Base-by-base conservation (phyloP, 345 rosid genomes). In the Citrus sinensis region DNA sequence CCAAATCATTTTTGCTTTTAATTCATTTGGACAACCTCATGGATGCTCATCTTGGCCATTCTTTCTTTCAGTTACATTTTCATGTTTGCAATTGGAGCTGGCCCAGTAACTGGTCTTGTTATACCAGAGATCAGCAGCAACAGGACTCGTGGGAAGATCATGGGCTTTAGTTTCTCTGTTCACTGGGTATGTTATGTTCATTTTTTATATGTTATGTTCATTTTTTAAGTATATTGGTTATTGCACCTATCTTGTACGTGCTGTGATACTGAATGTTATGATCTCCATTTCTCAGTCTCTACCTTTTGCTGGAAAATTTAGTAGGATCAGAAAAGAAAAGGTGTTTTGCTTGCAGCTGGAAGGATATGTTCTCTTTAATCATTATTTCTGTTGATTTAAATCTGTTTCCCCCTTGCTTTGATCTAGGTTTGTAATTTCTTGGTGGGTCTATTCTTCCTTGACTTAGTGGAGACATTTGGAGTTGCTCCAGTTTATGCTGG, bases 401-500 rank as follows among this genome's bases (percentile, higher is more conserved):
- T 58, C 4, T 55, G 9, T 40, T 9, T 35, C 30, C 24, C 20
- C 2, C 6, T 13, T 34, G 35, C 73, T 70, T 76, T 77, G 58
- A 40, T 84, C 46, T 82, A 93, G 95, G 90, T 89, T 32, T 93
- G 94, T 76, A 93, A 90, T 78, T 91, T 93, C 87, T 76, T 93
- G 87, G 92, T 91, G 80, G 97, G 97, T 39, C 85, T 93, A 6
- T 90, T 90, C 83, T 90, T 93, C 85, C 90, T 91, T 5, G 89
- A 93, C 83, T 67, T 89, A 67, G 83, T 85, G 60, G 87, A 93
- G 86, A 89, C 71, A 8, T 83, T 79, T 51, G 97, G 94, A 76
- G 87, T 91, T 49, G 90, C 84, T 51, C 79, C 91, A 2, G 90
- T 91, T 76, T 90, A 91, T 82, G 76, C 87, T 49, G 85, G 87